Percentiles rank a stretch among this genome's conserved stretches.
These are phyloP conservation scores for Hygrophorus russula DNA, from an alignment of 768 basidiomycete species.

Conservation along the genomic window DNA sequence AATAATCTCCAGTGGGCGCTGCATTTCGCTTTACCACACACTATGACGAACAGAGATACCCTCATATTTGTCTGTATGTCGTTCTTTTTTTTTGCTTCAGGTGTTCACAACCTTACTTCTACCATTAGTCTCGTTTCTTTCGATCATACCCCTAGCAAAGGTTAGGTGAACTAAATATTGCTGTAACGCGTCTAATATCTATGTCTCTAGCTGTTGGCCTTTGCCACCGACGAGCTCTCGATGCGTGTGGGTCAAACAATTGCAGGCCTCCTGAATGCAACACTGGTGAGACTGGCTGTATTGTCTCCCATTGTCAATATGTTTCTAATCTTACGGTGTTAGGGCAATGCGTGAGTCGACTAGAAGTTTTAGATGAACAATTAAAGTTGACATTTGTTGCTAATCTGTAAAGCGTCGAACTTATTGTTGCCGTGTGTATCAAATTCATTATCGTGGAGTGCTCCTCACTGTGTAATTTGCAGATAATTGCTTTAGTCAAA, in stretches of 20 bases:
- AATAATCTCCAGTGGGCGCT: constrained; percentile 52
- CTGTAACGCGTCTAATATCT: neutral
- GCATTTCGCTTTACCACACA: constrained; percentile 32
- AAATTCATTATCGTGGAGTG: neutral
- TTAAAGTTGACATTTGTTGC: constrained; percentile 10
- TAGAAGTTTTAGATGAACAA: constrained; percentile 19
- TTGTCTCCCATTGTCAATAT: neutral
- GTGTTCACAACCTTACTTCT: constrained; percentile 1
- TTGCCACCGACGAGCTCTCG: constrained; percentile 80
- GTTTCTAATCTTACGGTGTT: neutral
- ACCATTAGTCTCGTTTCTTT: constrained; percentile 57
- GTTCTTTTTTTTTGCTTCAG: neutral
- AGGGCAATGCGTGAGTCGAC: constrained; percentile 40
- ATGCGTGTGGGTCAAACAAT: constrained; percentile 74
- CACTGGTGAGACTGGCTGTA: constrained; percentile 38
- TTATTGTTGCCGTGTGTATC: constrained; percentile 65
- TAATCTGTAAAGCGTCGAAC: constrained; percentile 35
- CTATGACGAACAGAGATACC: constrained; percentile 34
- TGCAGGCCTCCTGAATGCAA: constrained; percentile 79
- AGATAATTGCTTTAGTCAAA: constrained; percentile 40
- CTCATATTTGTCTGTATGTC: constrained; percentile 65
- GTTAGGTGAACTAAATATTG: constrained; percentile 19
- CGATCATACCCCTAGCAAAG: constrained; percentile 81
- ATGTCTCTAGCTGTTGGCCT: constrained; percentile 50
- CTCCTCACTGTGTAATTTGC: constrained; percentile 1